Percentiles rank a stretch among this genome's conserved stretches.
These are phyloP conservation scores for Spiraea crenata DNA, from an alignment of 331 rosid genomes.

Conservation along the genomic window DNA sequence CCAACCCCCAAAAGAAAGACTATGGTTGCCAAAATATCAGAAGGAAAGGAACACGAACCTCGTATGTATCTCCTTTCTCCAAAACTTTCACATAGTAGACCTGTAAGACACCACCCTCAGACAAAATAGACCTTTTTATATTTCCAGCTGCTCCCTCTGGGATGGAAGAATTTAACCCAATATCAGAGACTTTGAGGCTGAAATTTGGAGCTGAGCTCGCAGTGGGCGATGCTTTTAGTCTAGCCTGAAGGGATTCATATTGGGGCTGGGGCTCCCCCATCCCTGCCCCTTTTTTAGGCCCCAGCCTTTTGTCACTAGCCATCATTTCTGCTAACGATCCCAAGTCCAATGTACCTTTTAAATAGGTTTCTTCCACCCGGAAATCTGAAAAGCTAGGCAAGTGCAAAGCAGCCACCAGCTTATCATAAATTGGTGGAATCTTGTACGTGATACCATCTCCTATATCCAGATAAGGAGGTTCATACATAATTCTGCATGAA, in stretches of 20 bases:
- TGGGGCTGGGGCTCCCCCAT: slow-evolving; percentile 79
- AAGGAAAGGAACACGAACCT: slow-evolving; percentile 51
- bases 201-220: slow-evolving; percentile 68
- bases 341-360: slow-evolving; percentile 92
- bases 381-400: slow-evolving; percentile 88
- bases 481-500: slow-evolving; percentile 64
- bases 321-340: slow-evolving; percentile 93
- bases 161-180: slow-evolving; percentile 68
- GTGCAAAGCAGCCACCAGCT: slow-evolving; percentile 54
- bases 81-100: slow-evolving; percentile 93
- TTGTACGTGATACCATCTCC: slow-evolving; percentile 81
- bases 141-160: slow-evolving; percentile 99
- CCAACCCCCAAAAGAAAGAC: neutral
- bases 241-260: slow-evolving; percentile 88
- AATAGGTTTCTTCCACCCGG: slow-evolving; percentile 78
- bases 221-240: slow-evolving; percentile 54
- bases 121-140: slow-evolving; percentile 84
- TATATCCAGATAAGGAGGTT: slow-evolving; percentile 83
- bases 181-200: slow-evolving; percentile 71
- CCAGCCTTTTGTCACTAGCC: slow-evolving; percentile 67
- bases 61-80: slow-evolving; percentile 98
- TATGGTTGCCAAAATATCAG: neutral
- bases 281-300: slow-evolving; percentile 59
- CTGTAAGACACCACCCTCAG: slow-evolving; percentile 93
- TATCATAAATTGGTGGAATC: slow-evolving; percentile 91